Conservation (phyloP, 163 green algal genomes). For the Smithsoniella earleae region DNA sequence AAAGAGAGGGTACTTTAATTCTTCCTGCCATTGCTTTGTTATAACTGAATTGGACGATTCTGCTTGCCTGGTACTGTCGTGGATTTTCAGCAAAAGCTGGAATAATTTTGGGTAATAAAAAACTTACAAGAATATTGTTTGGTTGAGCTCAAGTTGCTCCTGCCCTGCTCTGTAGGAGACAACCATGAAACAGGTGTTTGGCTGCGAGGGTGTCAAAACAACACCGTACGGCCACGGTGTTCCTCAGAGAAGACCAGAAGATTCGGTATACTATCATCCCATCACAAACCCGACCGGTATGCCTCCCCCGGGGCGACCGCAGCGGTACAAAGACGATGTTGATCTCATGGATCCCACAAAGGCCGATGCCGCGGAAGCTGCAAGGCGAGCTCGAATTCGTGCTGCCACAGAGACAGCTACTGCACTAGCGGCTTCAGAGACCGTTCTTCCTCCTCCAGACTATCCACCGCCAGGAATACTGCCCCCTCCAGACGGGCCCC, state of each 20-base stretch:
- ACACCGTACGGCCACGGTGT: constrained; percentile 8
- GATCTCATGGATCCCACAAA: constrained; percentile 28
- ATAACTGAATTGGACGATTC: too few relatives aligned
- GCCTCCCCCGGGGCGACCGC: constrained; percentile 42
- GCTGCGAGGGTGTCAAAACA: not conserved
- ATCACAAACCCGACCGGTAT: constrained; percentile 59
- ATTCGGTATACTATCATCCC: constrained; percentile 83
- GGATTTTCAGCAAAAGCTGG: too few relatives aligned
- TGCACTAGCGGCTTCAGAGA: too few relatives aligned
- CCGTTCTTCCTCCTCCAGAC: constrained; percentile 15
- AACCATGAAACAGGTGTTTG: not conserved
- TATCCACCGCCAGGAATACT: constrained; percentile 7
- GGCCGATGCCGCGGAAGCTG: not conserved
- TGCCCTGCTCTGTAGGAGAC: constrained; percentile 20
- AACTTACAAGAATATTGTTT: too few relatives aligned
- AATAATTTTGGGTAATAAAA: too few relatives aligned
- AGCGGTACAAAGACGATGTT: constrained; percentile 27
- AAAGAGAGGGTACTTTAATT: constrained; percentile 28
- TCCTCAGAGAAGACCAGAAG: constrained; percentile 42
- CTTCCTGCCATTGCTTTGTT: too few relatives aligned
- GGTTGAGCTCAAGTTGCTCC: too few relatives aligned
- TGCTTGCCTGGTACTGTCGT: too few relatives aligned
- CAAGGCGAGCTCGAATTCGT: not conserved
- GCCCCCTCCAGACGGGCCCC: constrained; percentile 6
- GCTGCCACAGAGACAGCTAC: not conserved